A percentile compares a stretch with the other conserved stretches of the same genome.
Evolutionary conservation across 2,329 filamentous ascomycete species (phyloP).

Genomic region (Paraconiothyrium sp.): DNA sequence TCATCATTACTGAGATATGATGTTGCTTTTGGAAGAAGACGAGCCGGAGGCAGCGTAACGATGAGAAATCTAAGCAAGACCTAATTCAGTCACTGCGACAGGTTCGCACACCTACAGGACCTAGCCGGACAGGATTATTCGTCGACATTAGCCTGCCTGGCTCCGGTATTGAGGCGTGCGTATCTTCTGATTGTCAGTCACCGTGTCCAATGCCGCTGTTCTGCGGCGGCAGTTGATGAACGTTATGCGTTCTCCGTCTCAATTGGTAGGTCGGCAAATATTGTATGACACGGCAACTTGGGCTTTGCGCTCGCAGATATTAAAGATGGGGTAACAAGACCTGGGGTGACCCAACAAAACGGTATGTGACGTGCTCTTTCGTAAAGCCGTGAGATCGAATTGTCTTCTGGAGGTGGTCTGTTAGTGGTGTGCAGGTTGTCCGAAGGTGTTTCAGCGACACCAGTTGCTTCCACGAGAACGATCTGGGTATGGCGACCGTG

Average conservation of each 20-base stretch:
- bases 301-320: constrained; percentile 5
- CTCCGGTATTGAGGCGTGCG: constrained; percentile 2
- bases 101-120: not conserved
- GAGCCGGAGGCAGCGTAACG: not conserved
- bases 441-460: not conserved
- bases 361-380: not conserved
- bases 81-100: not conserved
- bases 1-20: not conserved
- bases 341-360: not conserved
- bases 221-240: constrained; percentile 4
- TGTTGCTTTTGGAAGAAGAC: not conserved
- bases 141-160: constrained; percentile 1
- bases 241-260: not conserved
- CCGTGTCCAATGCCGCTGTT: constrained; percentile 1
- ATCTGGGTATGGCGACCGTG: not conserved
- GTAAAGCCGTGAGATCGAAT: not conserved
- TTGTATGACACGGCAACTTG: constrained; percentile 2
- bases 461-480: not conserved
- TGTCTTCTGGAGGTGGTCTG: not conserved
- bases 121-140: not conserved
- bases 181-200: constrained; percentile 1
- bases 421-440: not conserved
- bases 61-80: not conserved
- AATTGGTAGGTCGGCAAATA: constrained; percentile 11
- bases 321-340: not conserved